Percentiles rank a stretch among this genome's conserved stretches.
Conservation (phyloP, 2,329 filamentous ascomycete species). For the Drechslerella dactyloides region DNA sequence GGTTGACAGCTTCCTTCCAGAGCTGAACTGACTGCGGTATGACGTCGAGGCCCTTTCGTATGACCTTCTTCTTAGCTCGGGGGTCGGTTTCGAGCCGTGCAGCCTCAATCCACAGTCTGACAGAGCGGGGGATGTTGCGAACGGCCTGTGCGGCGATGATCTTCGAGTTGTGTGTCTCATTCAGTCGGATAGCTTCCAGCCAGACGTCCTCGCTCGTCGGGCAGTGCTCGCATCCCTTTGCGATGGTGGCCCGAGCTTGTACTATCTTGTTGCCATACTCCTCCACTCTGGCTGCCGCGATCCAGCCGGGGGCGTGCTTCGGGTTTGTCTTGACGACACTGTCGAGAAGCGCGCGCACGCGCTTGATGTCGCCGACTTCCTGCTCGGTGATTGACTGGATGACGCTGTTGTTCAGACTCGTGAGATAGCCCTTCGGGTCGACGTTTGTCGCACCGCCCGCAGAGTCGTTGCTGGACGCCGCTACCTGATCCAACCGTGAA, state of each 20-base stretch:
- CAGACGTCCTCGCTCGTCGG: conserved; percentile 94
- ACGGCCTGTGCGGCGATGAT: conserved; percentile 94
- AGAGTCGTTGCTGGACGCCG: conserved; percentile 72
- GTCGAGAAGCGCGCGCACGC: conserved; percentile 88
- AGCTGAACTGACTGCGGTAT: conserved; percentile 92
- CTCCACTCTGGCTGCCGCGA: conserved; percentile 89
- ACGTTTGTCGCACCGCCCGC: conserved; percentile 86
- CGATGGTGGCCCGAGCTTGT: conserved; percentile 84
- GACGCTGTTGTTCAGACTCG: conserved; percentile 80
- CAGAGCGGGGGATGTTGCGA: conserved; percentile 85
- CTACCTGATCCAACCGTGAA: conserved; percentile 89
- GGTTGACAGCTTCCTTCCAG: conserved; percentile 97
- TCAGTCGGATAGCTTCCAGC: conserved; percentile 93
- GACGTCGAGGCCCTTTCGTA: conserved; percentile 87
- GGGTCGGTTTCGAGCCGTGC: conserved; percentile 87
- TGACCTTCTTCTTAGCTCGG: conserved; percentile 87
- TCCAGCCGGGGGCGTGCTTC: conserved; percentile 92
- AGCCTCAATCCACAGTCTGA: conserved; percentile 90
- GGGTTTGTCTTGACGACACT: conserved; percentile 98
- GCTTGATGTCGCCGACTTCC: conserved; percentile 91
- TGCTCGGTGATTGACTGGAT: conserved; percentile 73
- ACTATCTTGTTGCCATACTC: conserved; percentile 91
- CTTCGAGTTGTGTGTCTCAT: conserved; percentile 91
- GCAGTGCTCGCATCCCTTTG: conserved; percentile 85
- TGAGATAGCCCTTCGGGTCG: conserved; percentile 94